A percentile compares a stretch with the other conserved stretches of the same genome.
Evolutionary conservation across 2,329 filamentous ascomycete genomes (phyloP).

Genomic region (Fusarium veterinarium): DNA sequence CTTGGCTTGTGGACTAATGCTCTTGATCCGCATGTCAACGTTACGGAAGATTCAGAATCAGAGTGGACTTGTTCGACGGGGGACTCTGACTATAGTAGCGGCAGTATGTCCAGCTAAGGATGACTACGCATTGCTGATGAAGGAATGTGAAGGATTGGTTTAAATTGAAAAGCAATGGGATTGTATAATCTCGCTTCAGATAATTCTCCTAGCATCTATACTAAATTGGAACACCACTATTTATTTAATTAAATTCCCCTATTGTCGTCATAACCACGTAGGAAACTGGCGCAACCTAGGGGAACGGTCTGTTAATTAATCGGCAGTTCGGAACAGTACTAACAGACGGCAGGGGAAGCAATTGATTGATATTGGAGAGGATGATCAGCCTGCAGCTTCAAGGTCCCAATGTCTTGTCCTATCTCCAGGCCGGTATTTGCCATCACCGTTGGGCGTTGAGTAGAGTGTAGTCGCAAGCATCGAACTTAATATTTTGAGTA

Average conservation of each 20-base stretch:
- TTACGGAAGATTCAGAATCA: rapidly evolving
- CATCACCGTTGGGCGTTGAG: not conserved
- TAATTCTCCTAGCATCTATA: not conserved
- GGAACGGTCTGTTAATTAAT: rapidly evolving
- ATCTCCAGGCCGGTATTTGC: not conserved
- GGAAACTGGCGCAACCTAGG: not conserved
- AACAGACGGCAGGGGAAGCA: not conserved
- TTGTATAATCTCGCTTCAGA: rapidly evolving
- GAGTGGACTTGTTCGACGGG: not conserved
- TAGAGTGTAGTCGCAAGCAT: too few species aligned
- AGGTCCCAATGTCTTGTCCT: not conserved
- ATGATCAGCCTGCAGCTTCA: not conserved
- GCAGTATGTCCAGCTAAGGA: rapidly evolving
- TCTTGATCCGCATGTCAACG: not conserved
- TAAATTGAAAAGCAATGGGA: not conserved
- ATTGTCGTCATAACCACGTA: not conserved
- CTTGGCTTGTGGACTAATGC: not conserved
- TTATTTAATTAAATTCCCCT: rapidly evolving
- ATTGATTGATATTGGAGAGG: not conserved
- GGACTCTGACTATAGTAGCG: not conserved
- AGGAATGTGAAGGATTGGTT: rapidly evolving
- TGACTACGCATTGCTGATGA: rapidly evolving
- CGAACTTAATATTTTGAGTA: too few species aligned
- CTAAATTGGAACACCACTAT: not conserved
- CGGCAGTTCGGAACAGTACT: not conserved